A percentile compares a stretch with the other conserved stretches of the same genome.
These are phyloP conservation scores for Durio zibethinus DNA, from an alignment of 345 rosid genomes.

Conservation along the genomic window DNA sequence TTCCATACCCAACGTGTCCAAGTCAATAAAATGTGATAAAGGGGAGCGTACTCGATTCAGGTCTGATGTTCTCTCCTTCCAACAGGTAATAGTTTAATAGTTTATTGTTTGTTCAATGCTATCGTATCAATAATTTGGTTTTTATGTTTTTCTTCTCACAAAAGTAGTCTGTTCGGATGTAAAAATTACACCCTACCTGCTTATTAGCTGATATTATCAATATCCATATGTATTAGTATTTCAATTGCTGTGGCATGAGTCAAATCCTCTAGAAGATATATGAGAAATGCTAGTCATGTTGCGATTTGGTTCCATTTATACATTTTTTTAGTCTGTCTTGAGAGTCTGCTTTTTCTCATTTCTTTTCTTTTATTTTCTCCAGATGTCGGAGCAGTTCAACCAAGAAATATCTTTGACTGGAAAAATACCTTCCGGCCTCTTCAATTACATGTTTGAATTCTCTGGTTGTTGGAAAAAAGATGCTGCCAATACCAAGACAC, in stretches of 20 bases:
- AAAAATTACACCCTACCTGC: neutral
- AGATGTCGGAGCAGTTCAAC: constrained; percentile 99
- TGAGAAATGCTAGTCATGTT: neutral
- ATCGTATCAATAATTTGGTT: neutral
- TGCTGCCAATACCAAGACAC: constrained; percentile 86
- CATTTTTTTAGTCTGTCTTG: neutral
- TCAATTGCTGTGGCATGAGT: neutral
- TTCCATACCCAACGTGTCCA: constrained; percentile 67
- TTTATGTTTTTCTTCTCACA: neutral
- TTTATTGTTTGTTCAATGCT: neutral
- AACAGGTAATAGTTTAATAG: constrained; percentile 47
- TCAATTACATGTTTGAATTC: constrained; percentile 86
- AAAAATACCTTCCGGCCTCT: constrained; percentile 88
- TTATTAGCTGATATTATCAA: neutral
- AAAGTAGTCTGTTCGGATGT: neutral
- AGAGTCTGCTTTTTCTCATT: neutral
- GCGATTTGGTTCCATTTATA: neutral
- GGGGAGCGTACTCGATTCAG: constrained; percentile 61
- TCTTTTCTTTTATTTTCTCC: constrained; percentile 8
- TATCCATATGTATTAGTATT: neutral
- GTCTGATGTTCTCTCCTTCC: constrained; percentile 68
- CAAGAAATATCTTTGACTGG: constrained; percentile 84
- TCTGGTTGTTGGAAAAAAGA: constrained; percentile 93
- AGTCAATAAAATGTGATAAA: constrained; percentile 78
- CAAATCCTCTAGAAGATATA: neutral